Base-by-base conservation (phyloP, 495 filamentous ascomycete species). In the Penicillium bialowiezense region DNA sequence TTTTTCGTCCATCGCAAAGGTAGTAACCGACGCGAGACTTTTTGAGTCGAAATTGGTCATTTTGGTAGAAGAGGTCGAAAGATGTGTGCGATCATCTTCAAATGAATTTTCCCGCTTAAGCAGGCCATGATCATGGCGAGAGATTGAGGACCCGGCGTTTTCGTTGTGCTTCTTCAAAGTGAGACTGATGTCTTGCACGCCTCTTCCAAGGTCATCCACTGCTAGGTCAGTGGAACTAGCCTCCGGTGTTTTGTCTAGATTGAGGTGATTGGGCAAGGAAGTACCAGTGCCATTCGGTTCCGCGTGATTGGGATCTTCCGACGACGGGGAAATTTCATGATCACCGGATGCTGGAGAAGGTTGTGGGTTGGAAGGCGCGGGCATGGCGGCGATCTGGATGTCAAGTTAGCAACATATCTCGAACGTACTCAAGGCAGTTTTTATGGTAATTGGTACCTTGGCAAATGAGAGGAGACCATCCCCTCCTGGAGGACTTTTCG, bases 1-100 rank as follows among this genome's bases (percentile, higher is more conserved):
- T 61, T 96, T 97, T 67, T 97, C 91, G 61, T 97, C 91, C 65
- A 96, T 73, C 13, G 88, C 90, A 68, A 93, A 95, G 3, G 91
- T 95, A 2, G 87, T 92, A 14, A 86, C 89, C 15, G 91, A 97
- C 10, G 88, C 86, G 57, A 91, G 87, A 65, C 90, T 96, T 68
- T 95, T 96, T 21, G 87, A 89, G 61, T 95, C 90, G 14, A 95
- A 74, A 58, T 90, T 96, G 36, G 89, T 85, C 31, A 88, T 86
- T 65, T 95, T 96, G 3, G 84, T 90, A 6, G 84, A 91, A 62
- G 72, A 92, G 57, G 67, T 90, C 56, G 64, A 91, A 70, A 77
- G 74, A 72, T 76, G 89, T 69, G 78, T 95, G 69, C 69, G 73
- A 49, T 78, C 74, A 57, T 80, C 77, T 41, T 80, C 77, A 55